Conservation (phyloP, 2,329 filamentous ascomycete species). For the Sphaerulina vaccinii region DNA sequence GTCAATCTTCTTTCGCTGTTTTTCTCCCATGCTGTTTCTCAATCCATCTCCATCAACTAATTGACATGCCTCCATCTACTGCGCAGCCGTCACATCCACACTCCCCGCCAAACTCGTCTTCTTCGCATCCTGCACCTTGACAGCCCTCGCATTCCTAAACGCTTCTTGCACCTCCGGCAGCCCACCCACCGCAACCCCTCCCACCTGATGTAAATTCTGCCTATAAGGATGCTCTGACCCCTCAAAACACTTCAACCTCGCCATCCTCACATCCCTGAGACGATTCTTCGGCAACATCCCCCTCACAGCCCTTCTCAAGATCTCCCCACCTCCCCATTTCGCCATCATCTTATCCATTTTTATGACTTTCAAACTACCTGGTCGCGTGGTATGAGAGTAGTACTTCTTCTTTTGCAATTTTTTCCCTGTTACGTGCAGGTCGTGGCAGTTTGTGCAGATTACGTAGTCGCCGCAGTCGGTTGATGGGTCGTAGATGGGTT, state of each 20-base stretch:
- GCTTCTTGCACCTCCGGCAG: constrained; percentile 41
- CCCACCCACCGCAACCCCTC: constrained; percentile 26
- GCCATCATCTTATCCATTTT: constrained; percentile 94
- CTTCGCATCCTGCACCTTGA: neutral
- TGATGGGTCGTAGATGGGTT: constrained; percentile 94
- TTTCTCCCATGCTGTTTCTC: no score
- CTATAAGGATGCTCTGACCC: constrained; percentile 89
- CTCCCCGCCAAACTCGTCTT: neutral
- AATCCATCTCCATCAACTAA: no score
- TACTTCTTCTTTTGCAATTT: constrained; percentile 95
- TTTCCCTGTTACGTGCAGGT: constrained; percentile 83
- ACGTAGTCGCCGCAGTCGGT: constrained; percentile 99
- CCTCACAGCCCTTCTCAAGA: constrained; percentile 84
- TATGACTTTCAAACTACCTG: constrained; percentile 80
- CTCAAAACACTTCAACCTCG: constrained; percentile 89
- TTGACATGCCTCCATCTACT: no score
- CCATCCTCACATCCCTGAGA: constrained; percentile 81
- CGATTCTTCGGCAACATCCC: constrained; percentile 99
- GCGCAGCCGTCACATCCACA: neutral
- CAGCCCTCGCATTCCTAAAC: constrained; percentile 24
- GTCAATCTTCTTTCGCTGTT: no score
- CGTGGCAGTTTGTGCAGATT: constrained; percentile 76
- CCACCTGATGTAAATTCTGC: constrained; percentile 76
- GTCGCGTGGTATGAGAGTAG: constrained; percentile 89
- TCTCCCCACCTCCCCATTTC: constrained; percentile 90